phyloP scores from a whole-genome alignment of 805 yeast species.

The Starmera pachycereana region DNA sequence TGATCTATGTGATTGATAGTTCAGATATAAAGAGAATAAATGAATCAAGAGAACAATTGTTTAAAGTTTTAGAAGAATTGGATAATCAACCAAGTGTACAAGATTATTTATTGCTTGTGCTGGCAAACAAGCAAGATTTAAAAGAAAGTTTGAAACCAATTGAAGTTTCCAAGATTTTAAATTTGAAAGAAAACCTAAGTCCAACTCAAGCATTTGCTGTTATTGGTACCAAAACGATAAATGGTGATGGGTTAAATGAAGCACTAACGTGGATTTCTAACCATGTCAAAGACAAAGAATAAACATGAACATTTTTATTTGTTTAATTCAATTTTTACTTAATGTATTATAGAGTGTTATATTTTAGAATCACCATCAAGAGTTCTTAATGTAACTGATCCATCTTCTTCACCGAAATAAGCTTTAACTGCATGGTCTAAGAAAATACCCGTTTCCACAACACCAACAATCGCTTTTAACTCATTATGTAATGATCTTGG shows the following conservation, averaged over 20 bases:
- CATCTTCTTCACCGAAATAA: constrained; percentile 83
- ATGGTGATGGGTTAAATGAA: constrained; percentile 85
- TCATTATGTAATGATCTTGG: constrained; percentile 45
- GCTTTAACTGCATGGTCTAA: constrained; percentile 60
- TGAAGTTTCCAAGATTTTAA: constrained; percentile 65
- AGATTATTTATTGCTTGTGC: constrained; percentile 67
- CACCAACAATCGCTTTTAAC: constrained; percentile 77
- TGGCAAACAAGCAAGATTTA: constrained; percentile 94
- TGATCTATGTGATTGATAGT: constrained; percentile 84
- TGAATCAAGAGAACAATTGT: constrained; percentile 70
- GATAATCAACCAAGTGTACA: constrained; percentile 43
- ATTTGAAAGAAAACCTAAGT: constrained; percentile 44
- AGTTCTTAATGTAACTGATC: constrained; percentile 35
- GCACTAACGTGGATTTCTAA: constrained; percentile 79
- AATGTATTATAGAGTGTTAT: neutral
- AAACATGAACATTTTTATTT: neutral
- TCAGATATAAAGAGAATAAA: constrained; percentile 62
- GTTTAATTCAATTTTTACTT: neutral
- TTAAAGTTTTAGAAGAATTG: constrained; percentile 69
- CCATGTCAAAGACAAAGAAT: constrained; percentile 30
- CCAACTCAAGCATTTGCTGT: constrained; percentile 81
- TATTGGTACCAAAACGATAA: constrained; percentile 80
- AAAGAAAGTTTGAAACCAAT: constrained; percentile 84
- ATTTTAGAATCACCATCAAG: constrained; percentile 12
- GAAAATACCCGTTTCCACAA: constrained; percentile 93